These are phyloP conservation scores for Elsinoe fawcettii DNA, from an alignment of 2,329 filamentous ascomycete genomes.

Conservation along the genomic window DNA sequence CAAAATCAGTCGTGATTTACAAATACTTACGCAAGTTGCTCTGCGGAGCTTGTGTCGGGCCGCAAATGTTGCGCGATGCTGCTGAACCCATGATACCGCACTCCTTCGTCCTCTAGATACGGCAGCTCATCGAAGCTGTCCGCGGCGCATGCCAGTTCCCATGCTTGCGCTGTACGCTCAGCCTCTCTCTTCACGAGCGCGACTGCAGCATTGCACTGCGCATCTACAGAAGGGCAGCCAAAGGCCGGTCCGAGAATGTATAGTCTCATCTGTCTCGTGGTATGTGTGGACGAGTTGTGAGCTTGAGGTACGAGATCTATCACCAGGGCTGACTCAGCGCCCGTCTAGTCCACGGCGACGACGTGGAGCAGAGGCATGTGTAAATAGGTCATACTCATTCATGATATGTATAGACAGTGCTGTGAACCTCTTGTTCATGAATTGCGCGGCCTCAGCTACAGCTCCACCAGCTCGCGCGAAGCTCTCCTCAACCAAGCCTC, in stretches of 20 bases:
- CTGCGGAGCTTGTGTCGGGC: slow-evolving; percentile 23
- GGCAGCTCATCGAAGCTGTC: slow-evolving; percentile 23
- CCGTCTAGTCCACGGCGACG: background rate
- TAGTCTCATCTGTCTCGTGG: slow-evolving; percentile 38
- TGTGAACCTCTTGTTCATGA: no score
- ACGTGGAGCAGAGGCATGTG: background rate
- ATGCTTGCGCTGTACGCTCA: slow-evolving; percentile 31
- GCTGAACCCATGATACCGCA: slow-evolving; percentile 54
- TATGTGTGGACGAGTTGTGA: background rate
- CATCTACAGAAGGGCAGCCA: slow-evolving; percentile 78
- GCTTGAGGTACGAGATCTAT: slow-evolving; percentile 14
- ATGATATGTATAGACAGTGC: background rate
- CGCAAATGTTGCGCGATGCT: slow-evolving; percentile 53
- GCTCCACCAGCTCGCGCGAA: no score
- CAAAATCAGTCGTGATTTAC: background rate
- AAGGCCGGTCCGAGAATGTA: slow-evolving; percentile 90
- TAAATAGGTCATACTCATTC: background rate
- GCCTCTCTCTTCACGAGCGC: slow-evolving; percentile 55
- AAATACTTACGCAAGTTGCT: slow-evolving; percentile 16
- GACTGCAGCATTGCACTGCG: slow-evolving; percentile 79
- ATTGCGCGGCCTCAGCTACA: no score
- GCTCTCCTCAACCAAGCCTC: background rate
- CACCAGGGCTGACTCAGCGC: background rate
- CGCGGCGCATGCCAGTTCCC: slow-evolving; percentile 60
- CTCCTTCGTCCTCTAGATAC: slow-evolving; percentile 45